Percentiles rank a stretch among this genome's conserved stretches.
Conservation (phyloP, 495 filamentous ascomycete genomes). For the Copromyces sp. region DNA sequence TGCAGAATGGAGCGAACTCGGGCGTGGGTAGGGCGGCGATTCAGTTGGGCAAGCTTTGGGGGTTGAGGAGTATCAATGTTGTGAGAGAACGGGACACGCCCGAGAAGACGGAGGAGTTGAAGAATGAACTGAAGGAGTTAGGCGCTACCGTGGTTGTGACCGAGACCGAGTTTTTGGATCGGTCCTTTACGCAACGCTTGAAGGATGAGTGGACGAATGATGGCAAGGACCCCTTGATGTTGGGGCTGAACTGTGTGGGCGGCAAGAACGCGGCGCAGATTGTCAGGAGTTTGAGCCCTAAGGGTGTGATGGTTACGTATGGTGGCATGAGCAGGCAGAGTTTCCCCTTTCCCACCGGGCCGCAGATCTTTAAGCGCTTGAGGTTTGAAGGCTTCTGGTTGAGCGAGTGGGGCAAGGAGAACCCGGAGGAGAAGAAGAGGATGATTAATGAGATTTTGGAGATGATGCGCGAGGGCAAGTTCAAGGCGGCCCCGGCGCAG, state of each 20-base stretch:
- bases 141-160: conserved; percentile 80
- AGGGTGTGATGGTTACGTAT: conserved; percentile 79
- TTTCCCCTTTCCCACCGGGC: conserved; percentile 60
- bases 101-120: conserved; percentile 55
- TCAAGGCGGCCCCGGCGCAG: conserved; percentile 71
- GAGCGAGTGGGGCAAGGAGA: conserved; percentile 70
- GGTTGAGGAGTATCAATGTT: conserved; percentile 77
- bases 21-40: conserved; percentile 85
- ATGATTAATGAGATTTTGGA: conserved; percentile 75
- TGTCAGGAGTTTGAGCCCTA: conserved; percentile 53
- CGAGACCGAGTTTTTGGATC: conserved; percentile 53
- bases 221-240: conserved; percentile 53
- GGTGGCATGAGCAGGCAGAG: conserved; percentile 89
- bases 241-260: conserved; percentile 93
- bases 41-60: conserved; percentile 75
- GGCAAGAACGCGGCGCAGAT: conserved; percentile 68
- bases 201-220: conserved; percentile 57
- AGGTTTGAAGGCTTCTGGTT: conserved; percentile 91
- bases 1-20: conserved; percentile 93
- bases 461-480: conserved; percentile 60
- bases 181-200: conserved; percentile 51
- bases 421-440: conserved; percentile 61
- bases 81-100: conserved; percentile 55
- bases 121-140: conserved; percentile 56
- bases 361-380: conserved; percentile 86